Evolutionary conservation across 73 alveolate genomes (phyloP), one percentile per base, ranked within the genome.

Genomic region (Stentor roeselii): DNA sequence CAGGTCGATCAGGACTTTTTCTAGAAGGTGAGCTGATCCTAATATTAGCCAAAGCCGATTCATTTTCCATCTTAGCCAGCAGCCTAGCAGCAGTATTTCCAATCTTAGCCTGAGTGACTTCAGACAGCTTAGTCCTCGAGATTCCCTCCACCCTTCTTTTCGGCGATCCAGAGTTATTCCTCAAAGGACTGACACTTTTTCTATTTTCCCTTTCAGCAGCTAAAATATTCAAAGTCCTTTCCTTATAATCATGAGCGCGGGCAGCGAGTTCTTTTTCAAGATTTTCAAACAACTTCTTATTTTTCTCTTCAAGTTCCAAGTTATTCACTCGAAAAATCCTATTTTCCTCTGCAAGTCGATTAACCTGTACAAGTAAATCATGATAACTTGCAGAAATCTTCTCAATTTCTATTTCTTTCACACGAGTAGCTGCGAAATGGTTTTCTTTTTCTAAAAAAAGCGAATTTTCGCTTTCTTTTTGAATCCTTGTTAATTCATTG

Each of bases 31-130:
- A 67, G 15, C 42, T 27, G 14, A 67, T 32, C 37, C 80, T 0
- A 14, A 67, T 21, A 67, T 67, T 21, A 21, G 41, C 37, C 42
- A 67, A 67, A 0, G 80, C 41, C 37, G 80, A 30, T 30, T 67
- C 80, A 67, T 21, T 32, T 2, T 67, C 80, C 2, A 32, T 67
- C n/a, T n/a, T 21, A 21, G n/a, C 80, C 37, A 67, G n/a, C 41
- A 67, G 80, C 2, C 80, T 67, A 21, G 80, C n/a, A 30, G 80
- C 80, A 30, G 80, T 67, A 50, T 50, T 50, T 11, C 67, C 67
- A 50, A 50, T 50, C 21, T 50, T 50, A 6, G 67, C 21, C 67
- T 50, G 67, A 11, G 6, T 6, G 6, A 21, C 21, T 21, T 50
- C 67, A 50, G 67, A 50, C 21, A 50, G 21, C 21, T 21, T 50